phyloP scores from a whole-genome alignment of 345 rosid genomes.

The Eucalyptus caleyi region DNA sequence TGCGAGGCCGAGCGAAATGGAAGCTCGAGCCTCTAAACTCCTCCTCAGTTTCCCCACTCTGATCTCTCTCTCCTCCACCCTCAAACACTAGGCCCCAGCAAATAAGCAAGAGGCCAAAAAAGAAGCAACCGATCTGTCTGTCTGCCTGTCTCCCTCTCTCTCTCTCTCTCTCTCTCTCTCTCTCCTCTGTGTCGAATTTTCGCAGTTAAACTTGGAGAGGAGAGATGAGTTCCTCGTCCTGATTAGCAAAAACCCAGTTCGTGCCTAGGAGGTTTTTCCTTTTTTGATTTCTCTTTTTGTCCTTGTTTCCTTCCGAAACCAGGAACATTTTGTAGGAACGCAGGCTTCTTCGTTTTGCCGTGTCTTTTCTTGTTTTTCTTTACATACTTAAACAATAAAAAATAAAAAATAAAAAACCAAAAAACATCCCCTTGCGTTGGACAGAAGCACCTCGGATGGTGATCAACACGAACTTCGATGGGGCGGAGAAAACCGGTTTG shows the following conservation, averaged over 20 bases:
- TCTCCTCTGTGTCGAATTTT: background rate
- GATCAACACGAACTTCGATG: background rate
- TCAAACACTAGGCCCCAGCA: background rate
- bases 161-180: background rate
- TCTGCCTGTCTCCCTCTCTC: background rate
- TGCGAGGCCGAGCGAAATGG: constrained; percentile 24
- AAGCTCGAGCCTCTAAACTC: constrained; percentile 17
- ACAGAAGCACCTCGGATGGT: background rate
- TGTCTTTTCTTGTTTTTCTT: background rate
- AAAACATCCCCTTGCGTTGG: background rate
- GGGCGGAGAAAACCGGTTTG: background rate
- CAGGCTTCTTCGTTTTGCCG: background rate
- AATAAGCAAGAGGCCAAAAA: background rate
- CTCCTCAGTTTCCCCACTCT: background rate
- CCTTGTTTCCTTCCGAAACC: background rate
- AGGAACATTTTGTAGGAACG: background rate
- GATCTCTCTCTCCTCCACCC: background rate
- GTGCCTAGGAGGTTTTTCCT: background rate
- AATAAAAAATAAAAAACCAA: background rate
- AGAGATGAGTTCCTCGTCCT: background rate
- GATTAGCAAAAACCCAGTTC: background rate
- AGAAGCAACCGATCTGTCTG: background rate
- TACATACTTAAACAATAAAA: background rate
- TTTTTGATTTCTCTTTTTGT: background rate
- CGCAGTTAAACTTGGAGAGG: background rate